phyloP scores from a whole-genome alignment of 108 stramenopile species.

The Schizochytrium sp. region DNA sequence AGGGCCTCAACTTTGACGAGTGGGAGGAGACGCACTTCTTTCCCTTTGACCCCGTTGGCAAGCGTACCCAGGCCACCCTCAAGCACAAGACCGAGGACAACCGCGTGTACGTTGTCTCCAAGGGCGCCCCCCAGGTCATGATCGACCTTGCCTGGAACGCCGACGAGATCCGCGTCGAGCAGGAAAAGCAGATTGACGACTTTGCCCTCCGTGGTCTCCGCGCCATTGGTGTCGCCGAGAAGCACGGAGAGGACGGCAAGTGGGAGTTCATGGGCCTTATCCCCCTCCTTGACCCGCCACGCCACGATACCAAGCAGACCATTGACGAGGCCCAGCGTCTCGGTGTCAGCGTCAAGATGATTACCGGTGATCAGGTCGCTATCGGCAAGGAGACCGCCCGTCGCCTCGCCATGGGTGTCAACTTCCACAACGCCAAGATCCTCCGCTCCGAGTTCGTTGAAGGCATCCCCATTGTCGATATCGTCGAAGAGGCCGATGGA shows the following conservation, averaged over 20 bases:
- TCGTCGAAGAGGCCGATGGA: slow-evolving; percentile 62
- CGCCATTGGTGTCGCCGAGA: neutral
- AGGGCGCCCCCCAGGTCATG: slow-evolving; percentile 67
- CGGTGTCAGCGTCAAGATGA: slow-evolving; percentile 72
- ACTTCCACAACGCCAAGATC: slow-evolving; percentile 44
- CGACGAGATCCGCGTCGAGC: slow-evolving; percentile 27
- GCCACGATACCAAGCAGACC: slow-evolving; percentile 61
- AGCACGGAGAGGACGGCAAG: neutral
- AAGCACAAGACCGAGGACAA: slow-evolving; percentile 32
- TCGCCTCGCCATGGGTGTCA: slow-evolving; percentile 54
- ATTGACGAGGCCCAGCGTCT: slow-evolving; percentile 57
- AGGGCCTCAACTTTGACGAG: neutral
- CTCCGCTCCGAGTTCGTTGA: slow-evolving; percentile 34
- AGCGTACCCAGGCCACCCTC: slow-evolving; percentile 64
- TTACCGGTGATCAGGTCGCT: slow-evolving; percentile 63
- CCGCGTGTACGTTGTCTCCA: slow-evolving; percentile 52
- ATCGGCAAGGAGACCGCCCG: slow-evolving; percentile 40
- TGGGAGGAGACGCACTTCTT: slow-evolving; percentile 40
- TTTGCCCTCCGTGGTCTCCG: neutral
- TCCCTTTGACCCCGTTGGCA: slow-evolving; percentile 66
- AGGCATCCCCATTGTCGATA: slow-evolving; percentile 30
- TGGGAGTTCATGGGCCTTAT: slow-evolving; percentile 64
- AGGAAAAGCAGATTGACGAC: slow-evolving; percentile 17
- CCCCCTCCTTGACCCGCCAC: slow-evolving; percentile 72
- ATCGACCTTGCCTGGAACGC: slow-evolving; percentile 40